A percentile compares a stretch with the other conserved stretches of the same genome.
Conservation (phyloP, 2,329 filamentous ascomycete genomes). For the Knufia petricola region DNA sequence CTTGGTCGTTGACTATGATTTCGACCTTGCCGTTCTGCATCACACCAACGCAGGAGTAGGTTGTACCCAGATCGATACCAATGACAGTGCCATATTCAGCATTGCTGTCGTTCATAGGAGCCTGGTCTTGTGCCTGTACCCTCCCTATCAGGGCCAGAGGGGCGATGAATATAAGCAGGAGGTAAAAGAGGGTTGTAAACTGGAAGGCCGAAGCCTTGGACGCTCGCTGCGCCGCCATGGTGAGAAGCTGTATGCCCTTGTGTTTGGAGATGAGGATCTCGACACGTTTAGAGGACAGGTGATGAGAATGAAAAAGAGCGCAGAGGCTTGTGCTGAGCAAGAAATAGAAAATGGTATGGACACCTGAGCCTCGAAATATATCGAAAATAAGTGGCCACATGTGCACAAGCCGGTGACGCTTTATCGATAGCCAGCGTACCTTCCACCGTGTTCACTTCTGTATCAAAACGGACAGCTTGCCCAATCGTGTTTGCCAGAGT, state of each 20-base stretch:
- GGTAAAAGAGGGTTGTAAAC: conserved; percentile 85
- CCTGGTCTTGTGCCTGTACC: conserved; percentile 63
- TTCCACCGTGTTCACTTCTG: conserved; percentile 1
- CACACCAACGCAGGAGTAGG: conserved; percentile 79
- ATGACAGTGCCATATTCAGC: conserved; percentile 74
- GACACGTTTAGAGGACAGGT: not conserved
- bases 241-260: conserved; percentile 7
- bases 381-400: not conserved
- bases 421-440: conserved; percentile 1
- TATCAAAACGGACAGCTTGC: not conserved
- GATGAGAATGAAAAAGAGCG: not conserved
- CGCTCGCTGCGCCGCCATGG: conserved; percentile 19
- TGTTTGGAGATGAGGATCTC: not conserved
- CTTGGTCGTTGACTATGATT: conserved; percentile 92
- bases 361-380: conserved; percentile 1
- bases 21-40: conserved; percentile 94
- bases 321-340: not conserved
- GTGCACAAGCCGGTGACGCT: not conserved
- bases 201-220: conserved; percentile 41
- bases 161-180: conserved; percentile 74
- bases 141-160: conserved; percentile 75
- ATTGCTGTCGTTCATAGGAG: conserved; percentile 46
- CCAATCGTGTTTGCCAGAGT: not conserved
- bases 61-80: conserved; percentile 92
- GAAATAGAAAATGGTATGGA: not conserved